A percentile compares a stretch with the other conserved stretches of the same genome.
These are phyloP conservation scores for Ophiosphaerella herpotricha DNA, from an alignment of 2,329 filamentous ascomycete genomes.

Conservation along the genomic window DNA sequence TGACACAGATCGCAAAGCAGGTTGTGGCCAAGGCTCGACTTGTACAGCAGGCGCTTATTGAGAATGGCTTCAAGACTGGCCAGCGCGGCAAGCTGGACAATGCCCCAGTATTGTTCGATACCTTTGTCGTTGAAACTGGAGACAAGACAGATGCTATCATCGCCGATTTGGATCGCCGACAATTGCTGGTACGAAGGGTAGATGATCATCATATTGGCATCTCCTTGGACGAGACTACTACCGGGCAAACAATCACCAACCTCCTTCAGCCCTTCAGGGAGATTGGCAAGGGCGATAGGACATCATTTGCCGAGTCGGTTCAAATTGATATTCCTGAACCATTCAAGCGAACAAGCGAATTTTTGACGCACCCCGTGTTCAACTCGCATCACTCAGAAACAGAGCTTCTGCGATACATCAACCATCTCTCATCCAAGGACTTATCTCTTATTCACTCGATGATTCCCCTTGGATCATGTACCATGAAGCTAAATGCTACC, in stretches of 20 bases:
- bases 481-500: conserved; percentile 96
- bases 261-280: conserved; percentile 62
- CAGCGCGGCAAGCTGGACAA: conserved; percentile 61
- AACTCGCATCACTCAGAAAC: conserved; percentile 95
- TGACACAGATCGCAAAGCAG: conserved; percentile 81
- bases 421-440: conserved; percentile 92
- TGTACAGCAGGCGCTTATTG: conserved; percentile 66
- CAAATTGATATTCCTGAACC: conserved; percentile 50
- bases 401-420: conserved; percentile 89
- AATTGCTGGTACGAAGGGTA: conserved; percentile 67
- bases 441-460: conserved; percentile 93
- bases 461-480: conserved; percentile 96
- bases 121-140: conserved; percentile 66
- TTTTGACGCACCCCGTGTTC: conserved; percentile 89
- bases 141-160: conserved; percentile 59
- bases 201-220: conserved; percentile 68
- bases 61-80: conserved; percentile 67
- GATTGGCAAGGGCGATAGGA: conserved; percentile 39
- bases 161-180: conserved; percentile 55
- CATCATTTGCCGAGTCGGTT: conserved; percentile 16
- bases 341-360: conserved; percentile 73
- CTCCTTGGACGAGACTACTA: conserved; percentile 77
- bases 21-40: conserved; percentile 73
- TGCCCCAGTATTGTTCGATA: conserved; percentile 74
- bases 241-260: conserved; percentile 59